Base-by-base conservation (phyloP, 2,329 filamentous ascomycete species). In the Botryotinia convoluta region DNA sequence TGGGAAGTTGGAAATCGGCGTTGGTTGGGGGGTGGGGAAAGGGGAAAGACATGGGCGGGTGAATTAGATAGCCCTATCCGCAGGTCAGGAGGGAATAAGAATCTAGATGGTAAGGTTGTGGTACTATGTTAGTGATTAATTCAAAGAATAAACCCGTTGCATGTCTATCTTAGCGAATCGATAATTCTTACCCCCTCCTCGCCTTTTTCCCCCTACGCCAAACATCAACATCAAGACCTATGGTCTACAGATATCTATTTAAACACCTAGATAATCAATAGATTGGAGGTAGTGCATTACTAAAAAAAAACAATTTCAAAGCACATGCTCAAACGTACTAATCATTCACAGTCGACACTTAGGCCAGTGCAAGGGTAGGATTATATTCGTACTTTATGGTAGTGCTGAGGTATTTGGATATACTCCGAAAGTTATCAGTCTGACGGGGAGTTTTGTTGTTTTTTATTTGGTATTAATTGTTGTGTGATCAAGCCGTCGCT, bases 81-180 rank as follows among this genome's bases (percentile, higher is more conserved):
- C 48, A 6, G 5, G 0, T 0, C 0, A 14, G 10, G 9, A 12
- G 4, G 4, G 8, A 4, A 26, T 0, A 10, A 48, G 0, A 6
- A 26, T n/a, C 48, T 48, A 26, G 8, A 12, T 48, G 10, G 1
- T 48, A 48, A 26, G 8, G 8, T 48, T 3, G 22, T 26, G 3
- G 20, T 12, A 48, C 3, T 22, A 26, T 51, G 4, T n/a, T 22
- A 5, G 22, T 26, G 0, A 51, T 14, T n/a, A n/a, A 51, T 1
- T n/a, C 9, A 51, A 51, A 22, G 4, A 12, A 51, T n/a, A 51
- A 6, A 2, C 10, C 10, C 1, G 1, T n/a, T n/a, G 22, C 10
- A n/a, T 51, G 22, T n/a, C 4, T n/a, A 0, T 51, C 22, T 51
- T 51, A 51, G 26, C 48, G 4, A 51, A 51, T 14, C 10, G 10